A percentile compares a stretch with the other conserved stretches of the same genome.
phyloP scores from a whole-genome alignment of 169 alveolate species.

The Eimeria necatrix region DNA sequence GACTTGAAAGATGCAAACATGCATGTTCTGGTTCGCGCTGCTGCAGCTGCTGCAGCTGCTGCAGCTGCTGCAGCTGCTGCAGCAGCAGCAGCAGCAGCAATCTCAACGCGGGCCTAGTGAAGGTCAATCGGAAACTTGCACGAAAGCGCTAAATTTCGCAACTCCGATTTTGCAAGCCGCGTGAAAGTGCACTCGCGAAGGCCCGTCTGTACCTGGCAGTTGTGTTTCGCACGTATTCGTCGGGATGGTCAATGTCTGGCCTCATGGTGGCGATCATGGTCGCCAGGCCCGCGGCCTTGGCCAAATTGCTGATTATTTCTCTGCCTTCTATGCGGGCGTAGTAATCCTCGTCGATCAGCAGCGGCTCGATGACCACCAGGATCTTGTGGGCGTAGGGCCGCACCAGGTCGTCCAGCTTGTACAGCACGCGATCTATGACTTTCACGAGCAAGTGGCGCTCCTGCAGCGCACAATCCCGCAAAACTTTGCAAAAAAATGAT shows the following conservation, averaged over 20 bases:
- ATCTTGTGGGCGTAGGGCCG: slow-evolving; percentile 99
- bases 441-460: slow-evolving; percentile 99
- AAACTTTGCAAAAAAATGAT: background rate
- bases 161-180: too few relatives aligned
- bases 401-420: slow-evolving; percentile 97
- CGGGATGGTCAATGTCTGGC: slow-evolving; percentile 99
- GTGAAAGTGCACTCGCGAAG: too few relatives aligned
- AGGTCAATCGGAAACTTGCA: too few relatives aligned
- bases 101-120: too few relatives aligned
- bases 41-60: background rate
- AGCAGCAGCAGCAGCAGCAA: background rate
- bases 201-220: slow-evolving; percentile 90
- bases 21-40: background rate
- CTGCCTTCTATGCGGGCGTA: slow-evolving; percentile 99
- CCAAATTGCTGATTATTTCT: slow-evolving; percentile 96
- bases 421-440: slow-evolving; percentile 98
- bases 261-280: slow-evolving; percentile 99
- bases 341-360: slow-evolving; percentile 99
- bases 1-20: too few relatives aligned
- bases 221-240: slow-evolving; percentile 98
- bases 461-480: slow-evolving; percentile 84
- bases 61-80: background rate
- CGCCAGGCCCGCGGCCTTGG: slow-evolving; percentile 98
- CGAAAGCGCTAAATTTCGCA: too few relatives aligned
- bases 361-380: slow-evolving; percentile 99